phyloP scores from a whole-genome alignment of 163 green algal species.

The Volvox carteri region DNA sequence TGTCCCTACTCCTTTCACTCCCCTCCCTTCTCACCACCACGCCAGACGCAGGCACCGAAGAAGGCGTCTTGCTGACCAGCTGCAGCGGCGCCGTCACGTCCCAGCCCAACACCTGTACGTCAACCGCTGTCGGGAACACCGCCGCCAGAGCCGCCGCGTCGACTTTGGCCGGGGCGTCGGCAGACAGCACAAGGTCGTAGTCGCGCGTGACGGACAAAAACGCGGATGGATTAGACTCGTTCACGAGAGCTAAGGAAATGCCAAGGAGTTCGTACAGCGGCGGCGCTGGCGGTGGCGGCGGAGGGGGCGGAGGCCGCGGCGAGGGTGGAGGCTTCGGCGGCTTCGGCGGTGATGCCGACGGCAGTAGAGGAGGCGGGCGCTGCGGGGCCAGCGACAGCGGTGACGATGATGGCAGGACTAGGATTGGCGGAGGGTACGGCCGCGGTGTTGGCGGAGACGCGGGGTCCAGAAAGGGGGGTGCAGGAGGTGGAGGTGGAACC shows the following conservation, averaged over 20 bases:
- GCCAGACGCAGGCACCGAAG: background rate
- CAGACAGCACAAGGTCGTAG: background rate
- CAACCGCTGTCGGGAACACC: background rate
- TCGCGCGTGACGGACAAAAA: background rate
- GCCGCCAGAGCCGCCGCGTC: background rate
- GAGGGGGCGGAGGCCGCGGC: background rate
- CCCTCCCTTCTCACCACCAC: too few relatives aligned
- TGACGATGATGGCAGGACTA: background rate
- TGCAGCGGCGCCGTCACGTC: background rate
- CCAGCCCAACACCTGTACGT: conserved; percentile 2
- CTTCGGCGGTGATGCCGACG: background rate
- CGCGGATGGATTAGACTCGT: background rate
- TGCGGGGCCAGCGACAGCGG: background rate
- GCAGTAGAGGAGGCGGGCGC: background rate
- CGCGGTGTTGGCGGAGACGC: background rate
- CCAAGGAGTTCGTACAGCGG: background rate
- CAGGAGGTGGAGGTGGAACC: conserved; percentile 3
- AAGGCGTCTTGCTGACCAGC: background rate
- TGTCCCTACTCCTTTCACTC: too few relatives aligned
- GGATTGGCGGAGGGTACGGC: background rate
- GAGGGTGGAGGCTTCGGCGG: background rate
- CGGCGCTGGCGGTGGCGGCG: background rate
- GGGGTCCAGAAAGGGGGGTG: too few relatives aligned
- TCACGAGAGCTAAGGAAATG: background rate
- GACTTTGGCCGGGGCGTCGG: background rate